Conservation (phyloP, 1,139 yeast genomes). For the Kodamaea suecica region DNA sequence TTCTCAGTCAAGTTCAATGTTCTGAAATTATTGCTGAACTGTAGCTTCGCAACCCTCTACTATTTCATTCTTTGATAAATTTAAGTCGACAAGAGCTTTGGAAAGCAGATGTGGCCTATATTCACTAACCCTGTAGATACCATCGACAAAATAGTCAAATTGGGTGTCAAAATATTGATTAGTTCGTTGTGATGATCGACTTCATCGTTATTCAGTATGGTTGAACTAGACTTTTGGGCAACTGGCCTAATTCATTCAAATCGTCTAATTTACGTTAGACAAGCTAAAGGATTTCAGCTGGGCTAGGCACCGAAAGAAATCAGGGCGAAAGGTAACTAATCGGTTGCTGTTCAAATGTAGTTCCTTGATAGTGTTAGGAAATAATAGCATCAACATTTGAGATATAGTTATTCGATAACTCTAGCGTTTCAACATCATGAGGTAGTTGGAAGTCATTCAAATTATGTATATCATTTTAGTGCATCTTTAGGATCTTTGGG, state of each 20-base stretch:
- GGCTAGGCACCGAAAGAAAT: conserved; percentile 14
- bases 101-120: conserved; percentile 17
- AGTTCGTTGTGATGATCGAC: conserved; percentile 22
- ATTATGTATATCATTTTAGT: conserved; percentile 18
- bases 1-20: conserved; percentile 17
- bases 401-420: conserved; percentile 18
- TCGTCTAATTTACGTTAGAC: conserved; percentile 22
- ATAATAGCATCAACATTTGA: conserved; percentile 11
- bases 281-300: conserved; percentile 16
- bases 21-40: conserved; percentile 14
- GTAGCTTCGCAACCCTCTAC: conserved; percentile 14
- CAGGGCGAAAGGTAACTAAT: conserved; percentile 15
- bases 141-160: conserved; percentile 20
- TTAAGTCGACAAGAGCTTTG: conserved; percentile 17
- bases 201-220: conserved; percentile 22
- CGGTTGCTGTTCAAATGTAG: conserved; percentile 18
- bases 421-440: conserved; percentile 14
- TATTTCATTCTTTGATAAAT: conserved; percentile 20
- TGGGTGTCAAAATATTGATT: conserved; percentile 19
- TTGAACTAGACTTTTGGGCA: conserved; percentile 19
- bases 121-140: conserved; percentile 21
- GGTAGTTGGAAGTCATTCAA: conserved; percentile 16
- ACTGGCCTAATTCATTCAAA: conserved; percentile 23
- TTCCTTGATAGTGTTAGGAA: conserved; percentile 17
- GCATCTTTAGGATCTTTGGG: conserved; percentile 14